Percentiles rank a stretch among this genome's conserved stretches.
These are phyloP conservation scores for Termitomyces sp. DNA, from an alignment of 768 basidiomycete genomes.

Conservation along the genomic window DNA sequence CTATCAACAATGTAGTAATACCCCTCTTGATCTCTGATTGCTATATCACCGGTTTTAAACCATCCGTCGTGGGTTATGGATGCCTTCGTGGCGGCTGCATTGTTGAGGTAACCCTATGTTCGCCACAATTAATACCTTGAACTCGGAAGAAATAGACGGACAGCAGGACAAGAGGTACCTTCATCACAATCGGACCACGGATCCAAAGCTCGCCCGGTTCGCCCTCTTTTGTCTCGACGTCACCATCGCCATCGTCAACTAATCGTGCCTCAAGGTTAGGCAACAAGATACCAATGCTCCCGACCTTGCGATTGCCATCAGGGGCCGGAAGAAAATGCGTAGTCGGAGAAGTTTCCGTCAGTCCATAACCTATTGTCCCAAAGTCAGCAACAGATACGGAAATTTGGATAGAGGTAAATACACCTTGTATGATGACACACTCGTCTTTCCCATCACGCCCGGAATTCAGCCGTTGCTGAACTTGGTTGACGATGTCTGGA, in stretches of 20 bases:
- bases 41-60: slow-evolving; percentile 90
- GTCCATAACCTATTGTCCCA: slow-evolving; percentile 52
- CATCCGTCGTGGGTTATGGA: slow-evolving; percentile 70
- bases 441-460: slow-evolving; percentile 34
- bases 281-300: slow-evolving; percentile 63
- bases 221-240: slow-evolving; percentile 44
- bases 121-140: neutral
- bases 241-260: slow-evolving; percentile 56
- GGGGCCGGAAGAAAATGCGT: slow-evolving; percentile 47
- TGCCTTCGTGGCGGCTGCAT: slow-evolving; percentile 60
- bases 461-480: slow-evolving; percentile 29
- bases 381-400: neutral
- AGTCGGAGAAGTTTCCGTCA: slow-evolving; percentile 81
- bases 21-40: slow-evolving; percentile 58
- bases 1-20: slow-evolving; percentile 74
- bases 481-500: slow-evolving; percentile 48
- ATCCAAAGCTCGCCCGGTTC: slow-evolving; percentile 81
- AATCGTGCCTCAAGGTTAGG: slow-evolving; percentile 75
- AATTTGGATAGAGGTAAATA: no score
- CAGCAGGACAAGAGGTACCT: slow-evolving; percentile 31
- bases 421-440: slow-evolving; percentile 25
- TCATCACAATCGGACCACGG: slow-evolving; percentile 76
- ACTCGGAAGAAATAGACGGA: neutral
- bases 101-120: slow-evolving; percentile 67
- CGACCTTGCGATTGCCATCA: slow-evolving; percentile 43